Evolutionary conservation across 306 rosid species (phyloP).

Genomic region (Vigna reflexopilosa): DNA sequence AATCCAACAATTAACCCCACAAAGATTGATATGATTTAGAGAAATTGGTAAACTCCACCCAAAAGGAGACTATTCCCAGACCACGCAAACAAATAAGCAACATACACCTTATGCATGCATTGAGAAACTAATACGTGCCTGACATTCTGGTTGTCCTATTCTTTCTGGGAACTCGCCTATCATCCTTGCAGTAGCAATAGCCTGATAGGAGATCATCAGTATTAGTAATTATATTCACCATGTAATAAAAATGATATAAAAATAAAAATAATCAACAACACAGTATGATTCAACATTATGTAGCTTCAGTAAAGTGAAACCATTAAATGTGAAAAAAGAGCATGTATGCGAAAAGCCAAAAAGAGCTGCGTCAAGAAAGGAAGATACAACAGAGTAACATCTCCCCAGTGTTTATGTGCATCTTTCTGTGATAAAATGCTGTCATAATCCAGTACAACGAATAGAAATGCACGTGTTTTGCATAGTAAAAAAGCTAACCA

Average conservation of each 20-base stretch:
- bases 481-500: constrained; percentile 11
- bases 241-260: constrained; percentile 13
- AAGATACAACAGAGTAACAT: constrained; percentile 6
- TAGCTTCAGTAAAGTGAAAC: constrained; percentile 1
- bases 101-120: constrained; percentile 14
- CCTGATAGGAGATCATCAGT: constrained; percentile 54
- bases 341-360: not conserved
- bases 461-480: constrained; percentile 14
- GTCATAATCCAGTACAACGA: not conserved
- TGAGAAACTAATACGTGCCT: constrained; percentile 67
- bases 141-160: constrained; percentile 93
- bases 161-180: constrained; percentile 95
- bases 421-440: constrained; percentile 24
- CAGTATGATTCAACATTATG: constrained; percentile 18
- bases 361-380: constrained; percentile 11
- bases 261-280: constrained; percentile 8
- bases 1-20: constrained; percentile 6
- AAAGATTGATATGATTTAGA: constrained; percentile 12
- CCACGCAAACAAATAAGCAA: constrained; percentile 35
- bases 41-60: constrained; percentile 9
- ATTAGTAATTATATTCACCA: constrained; percentile 34
- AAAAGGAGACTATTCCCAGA: constrained; percentile 2
- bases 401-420: constrained; percentile 10
- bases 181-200: constrained; percentile 91
- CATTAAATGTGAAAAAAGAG: not conserved